Percentiles rank a stretch among this genome's conserved stretches.
Evolutionary conservation across 2,329 filamentous ascomycete genomes (phyloP).

Genomic region (Stemphylium beticola): DNA sequence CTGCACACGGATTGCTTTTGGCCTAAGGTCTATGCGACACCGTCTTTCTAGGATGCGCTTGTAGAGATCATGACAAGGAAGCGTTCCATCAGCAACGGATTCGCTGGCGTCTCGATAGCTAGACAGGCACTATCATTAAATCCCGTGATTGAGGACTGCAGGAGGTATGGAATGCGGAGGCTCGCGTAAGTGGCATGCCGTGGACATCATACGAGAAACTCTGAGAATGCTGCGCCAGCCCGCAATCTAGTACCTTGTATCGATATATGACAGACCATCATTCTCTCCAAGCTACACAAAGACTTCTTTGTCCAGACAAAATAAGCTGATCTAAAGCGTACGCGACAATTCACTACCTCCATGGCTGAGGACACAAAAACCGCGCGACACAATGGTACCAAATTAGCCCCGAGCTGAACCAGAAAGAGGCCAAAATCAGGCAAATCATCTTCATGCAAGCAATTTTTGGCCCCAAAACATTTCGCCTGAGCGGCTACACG

Average conservation of each 20-base stretch:
- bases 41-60: slow-evolving; percentile 1
- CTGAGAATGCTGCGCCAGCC: neutral
- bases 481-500: neutral
- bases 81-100: neutral
- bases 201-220: neutral
- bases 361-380: neutral
- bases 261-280: neutral
- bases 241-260: neutral
- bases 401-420: neutral
- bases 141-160: neutral
- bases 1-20: neutral
- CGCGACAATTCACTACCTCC: neutral
- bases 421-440: neutral
- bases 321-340: neutral
- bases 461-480: neutral
- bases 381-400: neutral
- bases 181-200: neutral
- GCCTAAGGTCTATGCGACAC: neutral
- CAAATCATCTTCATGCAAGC: neutral
- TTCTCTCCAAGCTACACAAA: neutral
- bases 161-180: neutral
- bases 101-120: neutral
- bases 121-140: neutral
- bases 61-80: neutral
- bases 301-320: neutral